These are phyloP conservation scores for Trichophyton schoenleinii DNA, from an alignment of 2,329 filamentous ascomycete genomes.

Conservation along the genomic window DNA sequence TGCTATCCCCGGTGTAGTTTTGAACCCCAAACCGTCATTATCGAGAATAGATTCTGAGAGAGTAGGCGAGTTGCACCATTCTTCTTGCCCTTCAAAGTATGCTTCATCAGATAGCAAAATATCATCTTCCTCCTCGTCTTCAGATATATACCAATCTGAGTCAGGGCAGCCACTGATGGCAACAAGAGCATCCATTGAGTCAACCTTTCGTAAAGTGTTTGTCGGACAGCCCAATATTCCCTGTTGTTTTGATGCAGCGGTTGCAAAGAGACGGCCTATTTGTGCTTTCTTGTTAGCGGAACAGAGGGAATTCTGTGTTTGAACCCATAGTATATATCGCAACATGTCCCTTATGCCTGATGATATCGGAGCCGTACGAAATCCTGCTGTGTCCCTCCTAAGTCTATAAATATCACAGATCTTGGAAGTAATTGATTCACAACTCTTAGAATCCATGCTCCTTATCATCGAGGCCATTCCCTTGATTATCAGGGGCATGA, in stretches of 20 bases:
- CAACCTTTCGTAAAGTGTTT: not conserved
- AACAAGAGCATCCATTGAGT: not conserved
- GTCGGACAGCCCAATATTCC: not conserved
- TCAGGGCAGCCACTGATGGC: not conserved
- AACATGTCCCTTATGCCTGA: slow-evolving; percentile 15
- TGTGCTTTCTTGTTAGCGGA: slow-evolving; percentile 10
- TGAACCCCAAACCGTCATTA: not conserved
- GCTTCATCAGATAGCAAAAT: not conserved
- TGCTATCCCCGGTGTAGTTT: too few relatives aligned
- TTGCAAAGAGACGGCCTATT: not conserved
- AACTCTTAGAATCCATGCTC: slow-evolving; percentile 11
- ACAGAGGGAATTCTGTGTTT: slow-evolving; percentile 20
- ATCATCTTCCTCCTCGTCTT: slow-evolving; percentile 1
- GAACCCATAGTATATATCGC: slow-evolving; percentile 23
- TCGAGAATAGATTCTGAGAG: not conserved
- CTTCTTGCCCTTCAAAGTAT: not conserved
- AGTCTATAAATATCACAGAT: slow-evolving; percentile 5
- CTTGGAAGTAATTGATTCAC: slow-evolving; percentile 12
- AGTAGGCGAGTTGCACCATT: not conserved
- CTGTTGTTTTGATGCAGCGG: not conserved
- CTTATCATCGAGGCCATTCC: slow-evolving; percentile 24
- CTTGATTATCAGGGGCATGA: slow-evolving; percentile 26
- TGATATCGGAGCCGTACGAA: not conserved
- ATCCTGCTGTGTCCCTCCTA: too few relatives aligned
- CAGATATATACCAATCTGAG: not conserved